Conservation (phyloP, 805 yeast genomes). For the Pichia thaimueangensis region DNA sequence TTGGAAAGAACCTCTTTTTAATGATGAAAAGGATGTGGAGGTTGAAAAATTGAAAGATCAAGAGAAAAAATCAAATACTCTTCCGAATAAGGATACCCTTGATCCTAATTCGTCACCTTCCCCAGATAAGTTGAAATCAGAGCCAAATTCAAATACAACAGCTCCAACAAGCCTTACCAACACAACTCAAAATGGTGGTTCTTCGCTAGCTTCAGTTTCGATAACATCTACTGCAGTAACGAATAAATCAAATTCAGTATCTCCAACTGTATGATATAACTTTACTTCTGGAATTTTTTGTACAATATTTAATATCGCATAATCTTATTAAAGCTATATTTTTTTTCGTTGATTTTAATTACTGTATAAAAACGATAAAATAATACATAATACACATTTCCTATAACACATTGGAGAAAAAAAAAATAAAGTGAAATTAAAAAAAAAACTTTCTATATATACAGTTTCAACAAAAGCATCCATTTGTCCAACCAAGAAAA, state of each 20-base stretch:
- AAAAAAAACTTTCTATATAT: no score
- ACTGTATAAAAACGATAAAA: background rate
- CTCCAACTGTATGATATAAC: background rate
- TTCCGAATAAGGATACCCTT: background rate
- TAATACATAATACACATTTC: constrained; percentile 6
- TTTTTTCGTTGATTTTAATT: background rate
- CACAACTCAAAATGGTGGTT: no score
- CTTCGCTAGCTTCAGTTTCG: background rate
- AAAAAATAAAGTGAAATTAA: no score
- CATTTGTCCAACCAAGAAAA: background rate
- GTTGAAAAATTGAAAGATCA: background rate
- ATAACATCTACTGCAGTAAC: background rate
- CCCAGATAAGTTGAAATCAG: no score
- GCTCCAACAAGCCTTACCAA: no score
- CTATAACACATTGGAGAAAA: constrained; percentile 3
- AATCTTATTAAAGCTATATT: no score
- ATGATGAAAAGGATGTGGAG: constrained; percentile 8
- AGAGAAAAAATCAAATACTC: background rate
- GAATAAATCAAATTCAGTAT: background rate
- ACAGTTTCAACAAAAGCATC: no score
- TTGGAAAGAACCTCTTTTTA: constrained; percentile 45
- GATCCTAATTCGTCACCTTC: background rate
- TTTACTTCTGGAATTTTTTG: no score
- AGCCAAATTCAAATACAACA: background rate
- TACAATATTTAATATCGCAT: no score